Base-by-base conservation (phyloP, 1,139 yeast species). In the Candida gigantensis region DNA sequence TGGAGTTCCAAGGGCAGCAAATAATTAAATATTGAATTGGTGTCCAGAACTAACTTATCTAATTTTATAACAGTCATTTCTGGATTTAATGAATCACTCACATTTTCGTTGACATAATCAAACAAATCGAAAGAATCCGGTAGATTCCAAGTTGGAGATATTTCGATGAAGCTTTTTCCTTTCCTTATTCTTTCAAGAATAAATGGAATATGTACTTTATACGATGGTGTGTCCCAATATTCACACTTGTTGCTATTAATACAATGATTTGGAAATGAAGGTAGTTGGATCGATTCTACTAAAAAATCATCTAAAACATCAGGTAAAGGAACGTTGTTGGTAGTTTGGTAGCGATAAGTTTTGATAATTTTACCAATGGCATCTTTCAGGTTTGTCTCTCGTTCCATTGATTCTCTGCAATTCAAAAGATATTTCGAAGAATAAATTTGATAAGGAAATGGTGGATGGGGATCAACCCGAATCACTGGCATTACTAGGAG, bases 101-200 rank as follows among this genome's bases (percentile, higher is more conserved):
- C 9, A 5, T 6, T 8, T 13, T 36, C 37, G 2, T 6, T 14
- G 6, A 18, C 26, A 11, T 12, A 5, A n/a, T 33, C 29, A 20
- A 32, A 26, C 14, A 40, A 12, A 14, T 33, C 25, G 3, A 34
- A 20, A 6, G 35, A 20, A 18, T 36, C 34, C 13, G 27, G 13
- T 4, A 27, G 8, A 9, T 17, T 9, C 42, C 42, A 39, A 15
- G 4, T 24, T 5, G 37, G 31, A 8, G 11, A 27, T 13, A n/a
- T 2, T n/a, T n/a, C 8, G 10, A 20, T 5, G n/a, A n/a, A n/a
- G n/a, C n/a, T n/a, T n/a, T n/a, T n/a, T n/a, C n/a, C n/a, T n/a
- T n/a, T n/a, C n/a, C n/a, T n/a, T n/a, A n/a, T n/a, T n/a, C 8
- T 3, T 10, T 23, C 5, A 12, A 23, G 3, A 23, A 6, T 23